phyloP scores from a whole-genome alignment of 495 filamentous ascomycete species.

The Beverwykella pulmonaria region DNA sequence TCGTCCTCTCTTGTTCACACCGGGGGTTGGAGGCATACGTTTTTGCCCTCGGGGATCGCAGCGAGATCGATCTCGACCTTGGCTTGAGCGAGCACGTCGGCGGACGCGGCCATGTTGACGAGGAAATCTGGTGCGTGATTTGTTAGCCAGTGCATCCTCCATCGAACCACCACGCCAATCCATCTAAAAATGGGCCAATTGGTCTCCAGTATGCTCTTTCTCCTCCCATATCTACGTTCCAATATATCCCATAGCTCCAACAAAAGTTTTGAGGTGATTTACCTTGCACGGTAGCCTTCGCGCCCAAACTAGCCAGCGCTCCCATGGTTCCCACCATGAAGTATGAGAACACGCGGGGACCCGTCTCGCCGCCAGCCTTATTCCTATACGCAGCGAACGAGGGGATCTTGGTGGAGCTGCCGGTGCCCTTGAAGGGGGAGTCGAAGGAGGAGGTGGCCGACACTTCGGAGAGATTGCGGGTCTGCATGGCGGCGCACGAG shows the following conservation, averaged over 20 bases:
- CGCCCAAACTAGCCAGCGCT: constrained; percentile 83
- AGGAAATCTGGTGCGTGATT: constrained; percentile 75
- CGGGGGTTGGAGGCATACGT: constrained; percentile 60
- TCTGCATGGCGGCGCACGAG: constrained; percentile 39
- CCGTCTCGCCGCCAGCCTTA: constrained; percentile 57
- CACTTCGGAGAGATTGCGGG: constrained; percentile 41
- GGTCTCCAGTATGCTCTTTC: constrained; percentile 4
- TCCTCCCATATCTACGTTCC: background rate
- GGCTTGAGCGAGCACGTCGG: constrained; percentile 97
- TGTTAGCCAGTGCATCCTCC: constrained; percentile 27
- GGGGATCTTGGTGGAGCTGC: constrained; percentile 68
- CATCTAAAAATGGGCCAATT: constrained; percentile 27
- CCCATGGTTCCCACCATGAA: constrained; percentile 98
- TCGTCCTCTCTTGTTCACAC: background rate
- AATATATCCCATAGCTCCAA: background rate
- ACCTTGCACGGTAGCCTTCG: constrained; percentile 97
- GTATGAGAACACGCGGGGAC: constrained; percentile 89
- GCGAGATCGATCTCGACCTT: constrained; percentile 97
- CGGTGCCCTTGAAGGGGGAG: constrained; percentile 54
- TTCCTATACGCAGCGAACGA: constrained; percentile 86
- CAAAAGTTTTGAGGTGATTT: constrained; percentile 46
- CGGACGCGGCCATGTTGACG: constrained; percentile 99
- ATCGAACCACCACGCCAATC: constrained; percentile 15
- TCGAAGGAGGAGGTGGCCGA: constrained; percentile 62
- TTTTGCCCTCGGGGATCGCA: constrained; percentile 97